A percentile compares a stretch with the other conserved stretches of the same genome.
Evolutionary conservation across 805 yeast genomes (phyloP).

Genomic region (Lachancea kluyveri): DNA sequence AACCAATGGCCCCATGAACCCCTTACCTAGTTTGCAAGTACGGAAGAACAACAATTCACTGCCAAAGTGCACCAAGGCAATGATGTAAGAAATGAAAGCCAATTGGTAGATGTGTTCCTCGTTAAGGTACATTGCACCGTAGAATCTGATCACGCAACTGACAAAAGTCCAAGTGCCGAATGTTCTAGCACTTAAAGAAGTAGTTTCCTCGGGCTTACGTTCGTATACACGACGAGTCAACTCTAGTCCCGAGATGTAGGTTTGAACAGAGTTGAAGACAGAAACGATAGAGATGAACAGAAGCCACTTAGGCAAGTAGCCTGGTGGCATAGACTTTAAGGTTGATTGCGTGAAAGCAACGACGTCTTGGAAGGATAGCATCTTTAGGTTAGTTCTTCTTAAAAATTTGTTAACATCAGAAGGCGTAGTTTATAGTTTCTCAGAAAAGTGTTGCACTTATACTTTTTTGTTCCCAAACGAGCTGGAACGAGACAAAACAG

Average conservation of each 20-base stretch:
- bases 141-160: conserved; percentile 75
- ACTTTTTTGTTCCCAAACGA: no score
- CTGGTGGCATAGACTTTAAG: conserved; percentile 35
- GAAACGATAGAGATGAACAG: conserved; percentile 84
- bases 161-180: conserved; percentile 97
- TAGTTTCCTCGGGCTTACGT: conserved; percentile 52
- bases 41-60: conserved; percentile 75
- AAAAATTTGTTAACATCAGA: neutral
- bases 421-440: no score
- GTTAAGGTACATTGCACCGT: conserved; percentile 74
- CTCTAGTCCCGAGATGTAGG: conserved; percentile 66
- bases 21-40: conserved; percentile 81
- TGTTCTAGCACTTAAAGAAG: conserved; percentile 80
- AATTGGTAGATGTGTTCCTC: conserved; percentile 70
- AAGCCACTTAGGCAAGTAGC: conserved; percentile 70
- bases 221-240: conserved; percentile 80
- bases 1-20: conserved; percentile 81
- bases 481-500: no score
- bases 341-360: conserved; percentile 26
- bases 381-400: conserved; percentile 5
- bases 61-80: conserved; percentile 81
- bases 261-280: conserved; percentile 81
- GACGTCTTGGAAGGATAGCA: conserved; percentile 31
- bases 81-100: conserved; percentile 69
- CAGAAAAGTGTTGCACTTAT: no score